Evolutionary conservation across 768 basidiomycete species (phyloP).

Genomic region (Clitopilus passeckerianus): DNA sequence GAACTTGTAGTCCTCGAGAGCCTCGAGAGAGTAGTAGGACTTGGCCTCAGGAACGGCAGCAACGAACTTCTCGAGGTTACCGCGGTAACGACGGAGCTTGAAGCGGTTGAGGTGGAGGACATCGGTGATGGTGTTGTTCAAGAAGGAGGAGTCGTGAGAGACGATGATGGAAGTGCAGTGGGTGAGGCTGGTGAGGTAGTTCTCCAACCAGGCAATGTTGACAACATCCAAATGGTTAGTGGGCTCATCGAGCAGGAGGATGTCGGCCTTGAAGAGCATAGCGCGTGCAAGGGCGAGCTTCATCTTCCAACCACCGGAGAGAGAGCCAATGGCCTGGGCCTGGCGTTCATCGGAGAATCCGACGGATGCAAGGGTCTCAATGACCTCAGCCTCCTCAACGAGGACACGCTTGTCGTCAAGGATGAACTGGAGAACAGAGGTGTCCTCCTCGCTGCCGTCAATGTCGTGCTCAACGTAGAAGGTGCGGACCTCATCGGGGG

Average conservation of each 20-base stretch:
- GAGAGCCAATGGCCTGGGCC: conserved; percentile 75
- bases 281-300: conserved; percentile 96
- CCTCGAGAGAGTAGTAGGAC: conserved; percentile 96
- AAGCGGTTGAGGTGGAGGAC: conserved; percentile 98
- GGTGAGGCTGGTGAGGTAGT: conserved; percentile 81
- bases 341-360: conserved; percentile 91
- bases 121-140: conserved; percentile 98
- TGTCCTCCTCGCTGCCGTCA: conserved; percentile 91
- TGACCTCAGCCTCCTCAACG: conserved; percentile 61
- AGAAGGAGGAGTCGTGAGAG: conserved; percentile 95
- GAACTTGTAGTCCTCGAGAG: conserved; percentile 96
- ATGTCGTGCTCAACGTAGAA: conserved; percentile 99
- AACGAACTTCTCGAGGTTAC: conserved; percentile 94
- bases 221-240: conserved; percentile 97
- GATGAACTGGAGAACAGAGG: conserved; percentile 87
- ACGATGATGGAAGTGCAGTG: conserved; percentile 97
- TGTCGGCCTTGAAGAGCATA: conserved; percentile 98
- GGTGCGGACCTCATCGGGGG: conserved; percentile 93
- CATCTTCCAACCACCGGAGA: conserved; percentile 99
- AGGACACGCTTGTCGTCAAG: conserved; percentile 78
- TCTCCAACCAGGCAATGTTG: conserved; percentile 97
- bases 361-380: conserved; percentile 82
- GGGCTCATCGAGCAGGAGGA: conserved; percentile 93
- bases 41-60: conserved; percentile 94
- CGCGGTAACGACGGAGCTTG: conserved; percentile 93